These are phyloP conservation scores for Phoma sp. DNA, from an alignment of 2,329 filamentous ascomycete genomes.

Conservation along the genomic window DNA sequence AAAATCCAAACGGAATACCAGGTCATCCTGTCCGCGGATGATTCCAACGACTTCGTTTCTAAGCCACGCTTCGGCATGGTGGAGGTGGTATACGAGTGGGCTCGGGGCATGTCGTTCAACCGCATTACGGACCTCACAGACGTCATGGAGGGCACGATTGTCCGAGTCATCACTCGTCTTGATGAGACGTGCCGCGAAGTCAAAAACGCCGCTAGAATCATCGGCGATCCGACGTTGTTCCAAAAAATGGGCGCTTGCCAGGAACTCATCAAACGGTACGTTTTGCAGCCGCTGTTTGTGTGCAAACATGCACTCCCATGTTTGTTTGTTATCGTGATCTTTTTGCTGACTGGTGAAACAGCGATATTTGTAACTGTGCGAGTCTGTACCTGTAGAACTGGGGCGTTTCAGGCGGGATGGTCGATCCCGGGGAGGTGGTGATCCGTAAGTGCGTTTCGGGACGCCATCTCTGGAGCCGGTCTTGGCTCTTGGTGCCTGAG, in stretches of 20 bases:
- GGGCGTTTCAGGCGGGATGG: slow-evolving; percentile 12
- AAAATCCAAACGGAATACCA: slow-evolving; percentile 87
- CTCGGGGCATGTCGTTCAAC: slow-evolving; percentile 96
- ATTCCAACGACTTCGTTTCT: slow-evolving; percentile 90
- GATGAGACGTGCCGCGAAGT: slow-evolving; percentile 98
- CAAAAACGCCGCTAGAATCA: slow-evolving; percentile 93
- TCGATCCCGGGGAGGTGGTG: slow-evolving; percentile 4
- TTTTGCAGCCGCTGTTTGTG: slow-evolving; percentile 46
- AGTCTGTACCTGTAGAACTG: slow-evolving; percentile 48
- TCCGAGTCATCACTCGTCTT: slow-evolving; percentile 88
- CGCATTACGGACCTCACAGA: slow-evolving; percentile 96
- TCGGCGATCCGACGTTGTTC: slow-evolving; percentile 91
- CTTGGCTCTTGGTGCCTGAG: slow-evolving; percentile 6
- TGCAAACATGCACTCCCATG: slow-evolving; percentile 8
- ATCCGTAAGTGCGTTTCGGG: slow-evolving; percentile 15
- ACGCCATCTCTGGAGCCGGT: neutral
- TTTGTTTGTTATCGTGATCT: slow-evolving; percentile 10
- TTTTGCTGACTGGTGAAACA: slow-evolving; percentile 36
- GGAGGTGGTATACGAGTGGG: slow-evolving; percentile 99
- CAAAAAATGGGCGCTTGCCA: slow-evolving; percentile 97
- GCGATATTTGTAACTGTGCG: slow-evolving; percentile 51
- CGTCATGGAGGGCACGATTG: slow-evolving; percentile 96
- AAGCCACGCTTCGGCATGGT: slow-evolving; percentile 90
- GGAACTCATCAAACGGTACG: slow-evolving; percentile 97
- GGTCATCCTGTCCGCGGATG: slow-evolving; percentile 88